Conservation (phyloP, 108 stramenopile species). For the Seminavis robusta region DNA sequence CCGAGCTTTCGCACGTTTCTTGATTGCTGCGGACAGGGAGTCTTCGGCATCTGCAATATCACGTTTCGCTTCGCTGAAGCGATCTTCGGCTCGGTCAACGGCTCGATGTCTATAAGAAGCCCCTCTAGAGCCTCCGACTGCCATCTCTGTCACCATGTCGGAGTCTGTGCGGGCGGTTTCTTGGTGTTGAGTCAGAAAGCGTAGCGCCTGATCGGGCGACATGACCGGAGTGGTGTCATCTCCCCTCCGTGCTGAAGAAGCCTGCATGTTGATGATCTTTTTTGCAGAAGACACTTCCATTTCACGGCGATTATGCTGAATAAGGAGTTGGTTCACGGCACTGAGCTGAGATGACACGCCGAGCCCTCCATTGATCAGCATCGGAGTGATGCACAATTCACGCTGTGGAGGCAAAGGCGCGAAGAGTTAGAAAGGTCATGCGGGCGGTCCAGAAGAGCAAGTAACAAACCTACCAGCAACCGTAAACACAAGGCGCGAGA, state of each 20-base stretch:
- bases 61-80: conserved; percentile 10
- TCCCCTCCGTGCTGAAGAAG: no score
- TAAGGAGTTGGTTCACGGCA: conserved; percentile 12
- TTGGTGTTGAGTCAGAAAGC: conserved; percentile 23
- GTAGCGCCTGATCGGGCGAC: conserved; percentile 33
- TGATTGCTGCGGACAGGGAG: neutral
- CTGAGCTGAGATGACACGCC: conserved; percentile 18
- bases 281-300: no score
- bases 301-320: conserved; percentile 3
- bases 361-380: conserved; percentile 28
- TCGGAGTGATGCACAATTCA: conserved; percentile 24
- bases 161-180: conserved; percentile 9
- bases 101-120: conserved; percentile 29
- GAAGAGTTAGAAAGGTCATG: neutral
- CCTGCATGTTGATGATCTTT: no score
- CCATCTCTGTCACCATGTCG: conserved; percentile 35
- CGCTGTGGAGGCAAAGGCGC: neutral
- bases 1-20: conserved; percentile 20
- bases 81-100: conserved; percentile 15
- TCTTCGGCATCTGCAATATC: conserved; percentile 1
- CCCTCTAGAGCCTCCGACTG: conserved; percentile 33
- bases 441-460: no score
- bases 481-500: conserved; percentile 21
- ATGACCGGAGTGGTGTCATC: conserved; percentile 7
- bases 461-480: no score